Percentiles rank a stretch among this genome's conserved stretches.
Conservation (phyloP, 371 early-diverging fungal species). For the Mortierella sp. region DNA sequence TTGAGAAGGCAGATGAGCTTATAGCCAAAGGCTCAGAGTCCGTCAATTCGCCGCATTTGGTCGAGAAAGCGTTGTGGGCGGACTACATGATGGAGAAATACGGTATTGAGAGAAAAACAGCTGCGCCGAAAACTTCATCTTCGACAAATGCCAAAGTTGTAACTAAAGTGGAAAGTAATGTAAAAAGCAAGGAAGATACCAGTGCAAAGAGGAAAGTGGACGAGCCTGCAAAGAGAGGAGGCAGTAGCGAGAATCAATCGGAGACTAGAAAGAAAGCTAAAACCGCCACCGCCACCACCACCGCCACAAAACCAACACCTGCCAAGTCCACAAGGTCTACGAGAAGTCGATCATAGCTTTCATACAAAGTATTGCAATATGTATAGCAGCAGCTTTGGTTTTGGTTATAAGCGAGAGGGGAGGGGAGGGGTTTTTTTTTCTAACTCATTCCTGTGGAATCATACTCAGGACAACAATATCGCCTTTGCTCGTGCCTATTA, state of each 20-base stretch:
- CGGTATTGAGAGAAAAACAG: constrained; percentile 3
- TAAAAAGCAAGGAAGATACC: neutral
- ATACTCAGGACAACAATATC: constrained; percentile 50
- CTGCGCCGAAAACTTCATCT: neutral
- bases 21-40: constrained; percentile 19
- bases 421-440: neutral
- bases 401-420: too few relatives aligned
- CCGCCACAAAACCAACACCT: neutral
- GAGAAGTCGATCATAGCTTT: constrained; percentile 8
- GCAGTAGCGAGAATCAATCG: neutral
- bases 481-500: constrained; percentile 53
- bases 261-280: constrained; percentile 11
- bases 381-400: too few relatives aligned
- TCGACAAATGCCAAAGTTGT: neutral
- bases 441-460: constrained; percentile 21
- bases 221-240: neutral
- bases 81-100: constrained; percentile 49
- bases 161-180: neutral
- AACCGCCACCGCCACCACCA: neutral
- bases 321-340: constrained; percentile 4
- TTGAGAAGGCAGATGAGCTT: constrained; percentile 41
- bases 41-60: constrained; percentile 37
- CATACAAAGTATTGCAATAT: neutral
- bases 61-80: constrained; percentile 49
- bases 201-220: neutral